These are phyloP conservation scores for Auriscalpium vulgare DNA, from an alignment of 768 basidiomycete genomes.

Conservation along the genomic window DNA sequence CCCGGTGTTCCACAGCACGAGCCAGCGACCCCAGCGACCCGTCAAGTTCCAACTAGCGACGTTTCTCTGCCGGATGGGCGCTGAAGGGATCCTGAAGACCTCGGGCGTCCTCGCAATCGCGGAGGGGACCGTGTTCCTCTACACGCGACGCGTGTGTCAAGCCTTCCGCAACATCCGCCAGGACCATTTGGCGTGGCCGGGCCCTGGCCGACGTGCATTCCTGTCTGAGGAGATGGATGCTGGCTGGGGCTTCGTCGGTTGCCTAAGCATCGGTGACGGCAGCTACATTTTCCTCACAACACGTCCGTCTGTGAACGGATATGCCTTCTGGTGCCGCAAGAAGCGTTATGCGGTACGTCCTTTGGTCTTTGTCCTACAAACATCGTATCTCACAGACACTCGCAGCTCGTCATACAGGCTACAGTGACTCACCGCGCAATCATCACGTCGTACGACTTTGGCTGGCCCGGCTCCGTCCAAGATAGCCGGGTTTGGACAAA, in stretches of 20 bases:
- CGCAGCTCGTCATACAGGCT: conserved; percentile 16
- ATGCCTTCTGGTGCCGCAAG: conserved; percentile 15
- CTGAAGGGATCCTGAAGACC: no score
- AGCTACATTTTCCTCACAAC: conserved; percentile 14
- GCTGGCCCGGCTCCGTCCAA: conserved; percentile 18
- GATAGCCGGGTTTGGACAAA: conserved; percentile 16
- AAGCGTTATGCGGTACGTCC: conserved; percentile 15
- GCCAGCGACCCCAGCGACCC: conserved; percentile 16
- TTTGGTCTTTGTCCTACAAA: neutral
- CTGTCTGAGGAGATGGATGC: conserved; percentile 8
- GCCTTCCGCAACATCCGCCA: conserved; percentile 2
- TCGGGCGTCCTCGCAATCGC: no score
- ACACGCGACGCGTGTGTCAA: no score
- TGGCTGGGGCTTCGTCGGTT: conserved; percentile 15
- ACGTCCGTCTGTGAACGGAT: conserved; percentile 10
- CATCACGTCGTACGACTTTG: conserved; percentile 16
- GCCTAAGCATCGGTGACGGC: conserved; percentile 19
- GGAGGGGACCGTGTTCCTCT: no score
- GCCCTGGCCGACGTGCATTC: neutral
- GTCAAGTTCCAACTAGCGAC: conserved; percentile 17
- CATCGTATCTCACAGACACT: neutral
- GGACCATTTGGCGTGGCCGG: neutral
- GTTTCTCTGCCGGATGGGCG: no score
- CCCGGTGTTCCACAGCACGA: conserved; percentile 13
- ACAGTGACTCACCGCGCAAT: conserved; percentile 13